Percentiles rank a stretch among this genome's conserved stretches.
Evolutionary conservation across 306 rosid genomes (phyloP).

Genomic region (Neltuma alba): DNA sequence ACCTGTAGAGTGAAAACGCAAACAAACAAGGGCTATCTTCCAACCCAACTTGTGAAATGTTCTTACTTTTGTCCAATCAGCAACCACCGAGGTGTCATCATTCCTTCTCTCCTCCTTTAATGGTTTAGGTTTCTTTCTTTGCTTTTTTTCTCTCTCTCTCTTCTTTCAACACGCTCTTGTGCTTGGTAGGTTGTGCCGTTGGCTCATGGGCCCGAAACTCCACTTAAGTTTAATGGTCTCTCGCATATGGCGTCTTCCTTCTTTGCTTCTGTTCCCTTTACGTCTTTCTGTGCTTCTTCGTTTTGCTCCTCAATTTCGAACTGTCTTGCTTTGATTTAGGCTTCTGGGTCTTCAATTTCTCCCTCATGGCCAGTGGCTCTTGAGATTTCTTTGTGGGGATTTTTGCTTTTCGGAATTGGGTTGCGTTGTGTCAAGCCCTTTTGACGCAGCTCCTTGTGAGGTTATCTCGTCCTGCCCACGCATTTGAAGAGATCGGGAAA

Average conservation of each 20-base stretch:
- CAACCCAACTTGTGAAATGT: slow-evolving; percentile 57
- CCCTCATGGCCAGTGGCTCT: slow-evolving; percentile 30
- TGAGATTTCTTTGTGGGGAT: slow-evolving; percentile 31
- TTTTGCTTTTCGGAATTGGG: slow-evolving; percentile 39
- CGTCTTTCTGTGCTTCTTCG: slow-evolving; percentile 23
- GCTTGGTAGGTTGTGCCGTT: slow-evolving; percentile 82
- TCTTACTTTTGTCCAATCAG: slow-evolving; percentile 41
- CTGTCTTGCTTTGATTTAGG: slow-evolving; percentile 55
- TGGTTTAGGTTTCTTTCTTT: slow-evolving; percentile 56
- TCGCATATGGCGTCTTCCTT: slow-evolving; percentile 40
- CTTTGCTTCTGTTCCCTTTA: slow-evolving; percentile 53
- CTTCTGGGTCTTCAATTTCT: slow-evolving; percentile 33
- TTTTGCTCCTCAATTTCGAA: slow-evolving; percentile 52
- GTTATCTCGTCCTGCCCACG: slow-evolving; percentile 7
- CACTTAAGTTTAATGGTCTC: slow-evolving; percentile 63
- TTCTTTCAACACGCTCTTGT: slow-evolving; percentile 57
- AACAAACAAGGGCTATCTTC: slow-evolving; percentile 49
- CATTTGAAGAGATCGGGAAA: slow-evolving; percentile 27
- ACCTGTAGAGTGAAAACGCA: background rate
- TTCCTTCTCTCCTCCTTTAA: slow-evolving; percentile 45
- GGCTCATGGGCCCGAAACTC: slow-evolving; percentile 81
- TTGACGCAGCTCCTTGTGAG: slow-evolving; percentile 1
- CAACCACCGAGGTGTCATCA: slow-evolving; percentile 59
- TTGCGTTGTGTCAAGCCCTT: slow-evolving; percentile 32
- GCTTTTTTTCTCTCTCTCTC: slow-evolving; percentile 21